Evolutionary conservation across 1,139 yeast species (phyloP).

Genomic region (Saccharomycopsis crataegensis): DNA sequence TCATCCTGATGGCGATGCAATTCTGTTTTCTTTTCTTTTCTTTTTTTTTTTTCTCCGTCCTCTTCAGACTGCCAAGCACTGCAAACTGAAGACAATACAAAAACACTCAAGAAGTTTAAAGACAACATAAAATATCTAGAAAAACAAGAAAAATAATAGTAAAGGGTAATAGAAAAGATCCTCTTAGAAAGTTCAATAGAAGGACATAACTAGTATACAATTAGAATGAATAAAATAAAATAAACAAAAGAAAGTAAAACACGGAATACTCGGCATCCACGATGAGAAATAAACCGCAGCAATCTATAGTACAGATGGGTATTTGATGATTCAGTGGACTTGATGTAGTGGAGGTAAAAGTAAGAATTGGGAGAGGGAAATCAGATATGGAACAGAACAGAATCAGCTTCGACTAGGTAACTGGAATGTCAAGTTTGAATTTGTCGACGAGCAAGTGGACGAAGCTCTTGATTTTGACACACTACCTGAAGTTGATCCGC

Average conservation of each 20-base stretch:
- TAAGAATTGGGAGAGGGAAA: background rate
- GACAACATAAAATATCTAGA: too few relatives aligned
- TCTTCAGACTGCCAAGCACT: background rate
- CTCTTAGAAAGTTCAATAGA: too few relatives aligned
- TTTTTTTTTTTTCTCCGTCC: background rate
- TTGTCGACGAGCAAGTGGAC: constrained; percentile 8
- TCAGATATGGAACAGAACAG: constrained; percentile 1
- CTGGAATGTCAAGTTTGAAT: constrained; percentile 12
- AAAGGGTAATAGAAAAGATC: too few relatives aligned
- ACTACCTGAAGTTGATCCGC: background rate
- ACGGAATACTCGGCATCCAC: background rate
- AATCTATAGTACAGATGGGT: background rate
- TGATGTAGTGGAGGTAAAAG: background rate
- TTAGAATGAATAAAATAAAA: background rate
- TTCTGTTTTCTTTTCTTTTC: too few relatives aligned
- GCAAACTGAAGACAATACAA: too few relatives aligned
- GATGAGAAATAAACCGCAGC: background rate
- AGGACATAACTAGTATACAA: background rate
- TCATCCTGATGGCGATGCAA: too few relatives aligned
- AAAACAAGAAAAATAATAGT: too few relatives aligned
- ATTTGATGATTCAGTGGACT: background rate
- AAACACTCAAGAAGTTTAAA: too few relatives aligned
- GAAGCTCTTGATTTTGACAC: constrained; percentile 12
- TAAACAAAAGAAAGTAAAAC: background rate
- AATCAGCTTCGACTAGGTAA: constrained; percentile 13